Percentiles rank a stretch among this genome's conserved stretches.
Evolutionary conservation across 2,329 filamentous ascomycete genomes (phyloP).

Genomic region (Trichoderma cornu-damae): DNA sequence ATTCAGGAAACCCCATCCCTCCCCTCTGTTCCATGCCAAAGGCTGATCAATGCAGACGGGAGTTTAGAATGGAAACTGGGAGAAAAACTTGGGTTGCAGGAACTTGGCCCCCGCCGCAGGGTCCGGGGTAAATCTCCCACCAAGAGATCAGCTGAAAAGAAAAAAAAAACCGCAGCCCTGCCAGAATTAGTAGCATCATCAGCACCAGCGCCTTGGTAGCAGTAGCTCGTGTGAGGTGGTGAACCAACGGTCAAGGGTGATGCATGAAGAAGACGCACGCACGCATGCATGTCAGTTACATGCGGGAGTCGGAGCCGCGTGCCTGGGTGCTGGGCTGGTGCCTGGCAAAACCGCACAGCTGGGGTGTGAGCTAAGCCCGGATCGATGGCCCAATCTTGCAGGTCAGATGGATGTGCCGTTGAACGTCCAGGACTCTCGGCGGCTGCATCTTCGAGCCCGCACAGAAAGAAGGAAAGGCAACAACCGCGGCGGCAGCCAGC

Average conservation of each 20-base stretch:
- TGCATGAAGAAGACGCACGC: too few relatives aligned
- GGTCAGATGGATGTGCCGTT: background rate
- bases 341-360: background rate
- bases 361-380: background rate
- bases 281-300: background rate
- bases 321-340: background rate
- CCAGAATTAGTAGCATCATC: slow-evolving; percentile 2
- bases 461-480: background rate
- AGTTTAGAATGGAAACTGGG: background rate
- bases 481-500: background rate
- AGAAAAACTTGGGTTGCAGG: background rate
- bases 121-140: background rate
- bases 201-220: background rate
- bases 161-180: background rate
- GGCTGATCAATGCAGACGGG: background rate
- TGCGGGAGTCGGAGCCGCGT: too few relatives aligned
- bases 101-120: background rate
- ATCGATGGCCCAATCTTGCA: background rate
- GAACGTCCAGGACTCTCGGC: background rate
- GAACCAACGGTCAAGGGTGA: too few relatives aligned
- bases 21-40: background rate
- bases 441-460: background rate
- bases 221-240: background rate
- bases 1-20: background rate
- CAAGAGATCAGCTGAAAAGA: background rate